Evolutionary conservation across 2,329 filamentous ascomycete species (phyloP), one percentile per base, ranked within the genome.

Genomic region (Fusarium fracticaudum): DNA sequence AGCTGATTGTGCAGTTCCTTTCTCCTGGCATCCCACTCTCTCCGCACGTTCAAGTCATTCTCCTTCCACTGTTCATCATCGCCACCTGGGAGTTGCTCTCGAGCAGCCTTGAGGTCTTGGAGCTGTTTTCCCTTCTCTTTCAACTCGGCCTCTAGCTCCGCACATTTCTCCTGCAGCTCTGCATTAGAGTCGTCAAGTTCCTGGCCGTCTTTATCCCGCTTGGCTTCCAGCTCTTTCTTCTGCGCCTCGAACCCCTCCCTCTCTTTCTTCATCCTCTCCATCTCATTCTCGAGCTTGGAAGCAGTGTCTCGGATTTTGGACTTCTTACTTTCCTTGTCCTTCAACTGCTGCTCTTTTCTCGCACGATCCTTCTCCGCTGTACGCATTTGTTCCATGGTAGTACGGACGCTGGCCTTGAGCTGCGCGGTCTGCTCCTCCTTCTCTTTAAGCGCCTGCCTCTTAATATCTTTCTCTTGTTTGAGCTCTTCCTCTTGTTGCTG

Each of bases 351-450:
- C 79, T 98, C 94, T 79, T 94, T 93, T 79, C 95, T 94, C 2
- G 89, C 87, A 76, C 92, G 93, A 69, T 93, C 92, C 72, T 92
- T 93, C 79, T 97, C 93, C 3, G 94, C 92, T 9, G 91, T 89
- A 54, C 94, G 91, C 85, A 97, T 98, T 73, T 93, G 88, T 60
- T 94, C 91, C 81, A 97, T 94, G 11, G 95, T 90, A 51, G 90
- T 90, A 60, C 94, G 92, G 60, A 97, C 91, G 79, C 96, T 92
- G 71, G 92, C 92, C 78, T 93, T 94, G 61, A 98, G 84, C 79
- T 95, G 94, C 50, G 94, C 91, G 55, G 94, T 98, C 58, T 92
- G 93, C 78, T 97, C 94, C 74, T 98, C 96, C 81, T 97, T 98
- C 79, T 97, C 94, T 80, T 94, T 96, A 61, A 96, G 87, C 26